A percentile compares a stretch with the other conserved stretches of the same genome.
These are phyloP conservation scores for Ascochyta koolunga DNA, from an alignment of 2,329 filamentous ascomycete species.

Conservation along the genomic window DNA sequence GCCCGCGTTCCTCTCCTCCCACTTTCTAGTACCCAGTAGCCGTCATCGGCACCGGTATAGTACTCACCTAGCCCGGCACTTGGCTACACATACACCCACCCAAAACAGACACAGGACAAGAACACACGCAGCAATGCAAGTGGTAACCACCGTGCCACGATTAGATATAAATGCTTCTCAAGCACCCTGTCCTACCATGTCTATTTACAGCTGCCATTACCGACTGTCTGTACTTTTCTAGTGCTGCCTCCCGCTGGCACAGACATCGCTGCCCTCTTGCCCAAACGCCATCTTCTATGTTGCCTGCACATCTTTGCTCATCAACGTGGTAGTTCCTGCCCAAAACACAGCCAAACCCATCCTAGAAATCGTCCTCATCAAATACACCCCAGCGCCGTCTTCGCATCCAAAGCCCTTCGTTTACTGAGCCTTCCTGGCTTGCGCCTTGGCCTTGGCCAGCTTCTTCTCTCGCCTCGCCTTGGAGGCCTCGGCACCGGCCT, in stretches of 20 bases:
- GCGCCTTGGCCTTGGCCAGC: conserved; percentile 67
- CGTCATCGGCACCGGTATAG: too few species aligned
- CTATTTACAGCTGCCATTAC: conserved; percentile 37
- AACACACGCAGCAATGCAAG: background rate
- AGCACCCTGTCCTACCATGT: conserved; percentile 26
- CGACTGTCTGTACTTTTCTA: conserved; percentile 19
- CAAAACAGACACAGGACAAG: too few species aligned
- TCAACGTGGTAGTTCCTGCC: conserved; percentile 11
- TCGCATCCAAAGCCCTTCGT: background rate
- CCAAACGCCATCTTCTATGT: conserved; percentile 31
- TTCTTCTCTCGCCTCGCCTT: conserved; percentile 83
- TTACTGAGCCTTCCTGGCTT: conserved; percentile 61
- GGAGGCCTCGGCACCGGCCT: conserved; percentile 85
- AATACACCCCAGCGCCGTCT: background rate
- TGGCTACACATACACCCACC: too few species aligned
- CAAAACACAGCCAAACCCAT: conserved; percentile 24
- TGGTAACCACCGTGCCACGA: conserved; percentile 36
- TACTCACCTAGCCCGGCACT: too few species aligned
- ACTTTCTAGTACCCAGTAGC: too few species aligned
- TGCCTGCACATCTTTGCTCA: conserved; percentile 9
- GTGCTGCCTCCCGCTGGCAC: conserved; percentile 21
- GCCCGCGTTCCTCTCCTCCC: background rate
- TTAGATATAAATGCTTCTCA: conserved; percentile 36
- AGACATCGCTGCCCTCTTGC: conserved; percentile 19
- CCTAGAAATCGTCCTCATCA: conserved; percentile 6